Evolutionary conservation across 306 rosid genomes (phyloP), one percentile per base, ranked within the genome.

Genomic region (Alnus rubra): DNA sequence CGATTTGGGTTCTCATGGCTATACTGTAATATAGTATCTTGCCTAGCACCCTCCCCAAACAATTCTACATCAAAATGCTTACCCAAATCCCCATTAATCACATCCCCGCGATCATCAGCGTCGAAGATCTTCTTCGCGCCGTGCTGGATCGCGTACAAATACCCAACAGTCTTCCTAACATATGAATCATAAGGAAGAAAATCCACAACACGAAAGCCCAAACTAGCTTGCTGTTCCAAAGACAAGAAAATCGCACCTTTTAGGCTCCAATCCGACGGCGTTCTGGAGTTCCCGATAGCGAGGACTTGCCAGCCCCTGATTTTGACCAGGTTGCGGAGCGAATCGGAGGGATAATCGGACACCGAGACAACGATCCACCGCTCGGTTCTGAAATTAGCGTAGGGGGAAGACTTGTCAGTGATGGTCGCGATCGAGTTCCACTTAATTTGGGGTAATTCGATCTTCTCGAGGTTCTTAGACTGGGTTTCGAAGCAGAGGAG

Each of bases 51-150:
- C 69, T 88, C 97, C 5, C 99, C 99, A 10, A 87, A 47, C 90
- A 95, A 87, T 51, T 95, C 97, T 54, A 93, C 82, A 85, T 96
- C 98, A 74, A 96, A 93, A 85, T 91, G 98, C 73, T 89, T 96
- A 19, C 99, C 97, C 79, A 96, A 82, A 90, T 96, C 96, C 67
- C 88, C 90, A 79, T 83, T 94, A 63, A 93, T 91, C 23, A 95
- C 97, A 15, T 95, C 99, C 54, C 94, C 98, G 15, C 98, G 90
- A 86, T 95, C 97, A 59, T 95, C 99, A n/a, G 92, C 90, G 79
- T 96, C 99, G 59, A 86, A 96, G 69, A 96, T 90, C 86, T 89
- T 96, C 88, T 89, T 90, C 49, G 96, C 99, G 6, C 99, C 99
- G 16, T 93, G 99, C 71, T 93, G 99, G 77, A 93, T 91, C 0